Evolutionary conservation across 306 rosid genomes (phyloP).

Genomic region (Cucumis sativus): DNA sequence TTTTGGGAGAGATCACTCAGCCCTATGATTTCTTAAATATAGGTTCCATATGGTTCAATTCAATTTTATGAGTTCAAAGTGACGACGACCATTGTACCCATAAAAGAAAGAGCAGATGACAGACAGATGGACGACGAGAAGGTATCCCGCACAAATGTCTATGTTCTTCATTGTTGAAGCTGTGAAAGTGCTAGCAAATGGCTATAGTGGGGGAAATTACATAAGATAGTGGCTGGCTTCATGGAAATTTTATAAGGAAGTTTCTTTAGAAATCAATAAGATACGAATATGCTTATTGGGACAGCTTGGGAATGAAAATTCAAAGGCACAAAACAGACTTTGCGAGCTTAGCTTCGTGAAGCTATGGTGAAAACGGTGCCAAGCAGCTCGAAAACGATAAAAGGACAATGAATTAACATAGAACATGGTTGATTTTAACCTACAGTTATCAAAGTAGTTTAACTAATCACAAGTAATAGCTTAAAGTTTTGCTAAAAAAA

Average conservation of each 20-base stretch:
- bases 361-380: background rate
- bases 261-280: background rate
- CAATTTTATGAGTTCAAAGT: conserved; percentile 1
- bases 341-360: background rate
- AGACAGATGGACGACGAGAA: background rate
- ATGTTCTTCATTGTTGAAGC: background rate
- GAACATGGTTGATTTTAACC: background rate
- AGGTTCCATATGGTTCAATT: conserved; percentile 2
- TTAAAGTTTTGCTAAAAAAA: background rate
- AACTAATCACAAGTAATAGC: background rate
- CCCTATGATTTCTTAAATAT: conserved; percentile 5
- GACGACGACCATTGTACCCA: background rate
- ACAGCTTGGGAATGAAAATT: background rate
- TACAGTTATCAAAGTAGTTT: background rate
- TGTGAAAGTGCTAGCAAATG: background rate
- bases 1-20: background rate
- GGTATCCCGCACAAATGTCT: background rate
- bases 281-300: background rate
- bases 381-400: background rate
- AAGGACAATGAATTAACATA: background rate
- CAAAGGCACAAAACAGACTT: background rate
- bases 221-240: background rate
- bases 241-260: background rate
- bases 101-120: background rate
- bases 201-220: background rate